Base-by-base conservation (phyloP, 2,329 filamentous ascomycete genomes). In the Dactylellina cionopaga region DNA sequence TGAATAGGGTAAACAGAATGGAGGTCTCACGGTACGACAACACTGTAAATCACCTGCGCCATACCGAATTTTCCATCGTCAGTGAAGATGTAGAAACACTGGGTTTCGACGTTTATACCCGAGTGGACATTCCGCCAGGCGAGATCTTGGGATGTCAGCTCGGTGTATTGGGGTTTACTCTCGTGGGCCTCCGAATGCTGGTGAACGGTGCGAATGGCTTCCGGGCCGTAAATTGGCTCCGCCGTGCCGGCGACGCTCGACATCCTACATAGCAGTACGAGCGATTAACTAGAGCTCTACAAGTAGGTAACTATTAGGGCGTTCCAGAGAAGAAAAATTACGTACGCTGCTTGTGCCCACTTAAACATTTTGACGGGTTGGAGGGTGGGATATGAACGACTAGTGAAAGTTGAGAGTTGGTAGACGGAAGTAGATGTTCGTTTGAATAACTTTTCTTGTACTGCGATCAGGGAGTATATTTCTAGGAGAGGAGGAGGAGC, bases 31-130 rank as follows among this genome's bases (percentile, higher is more conserved):
- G 68, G 59, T 25, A 88, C 90, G 80, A 99, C 91, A 82, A 96
- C 97, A 84, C 91, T 98, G 85, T 98, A 96, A 80, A 99, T 96
- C 82, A 98, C 86, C 85, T 99, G 95, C 72, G 87, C 88, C 81
- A 96, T 87, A 58, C 86, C 91, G 75, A 93, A 81, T 75, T 89
- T 85, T 54, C 95, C 95, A 71, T 84, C 87, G 74, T 96, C 91
- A 63, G 90, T 85, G 81, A 89, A 89, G 78, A 97, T 83, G 83
- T 99, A 99, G 83, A 97, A 99, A 74, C 87, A 92, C 83, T 97
- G 90, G 27, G 92, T 97, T 85, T 99, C 95, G 77, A 98, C 95
- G 78, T 87, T 90, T 75, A 95, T 98, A 78, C 88, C 90, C 76
- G 92, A 89, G 84, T 92, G 86, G 24, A 85, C 87, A 17, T 37